These are phyloP conservation scores for Blastomyces gilchristii DNA, from an alignment of 2,329 filamentous ascomycete species.

Conservation along the genomic window DNA sequence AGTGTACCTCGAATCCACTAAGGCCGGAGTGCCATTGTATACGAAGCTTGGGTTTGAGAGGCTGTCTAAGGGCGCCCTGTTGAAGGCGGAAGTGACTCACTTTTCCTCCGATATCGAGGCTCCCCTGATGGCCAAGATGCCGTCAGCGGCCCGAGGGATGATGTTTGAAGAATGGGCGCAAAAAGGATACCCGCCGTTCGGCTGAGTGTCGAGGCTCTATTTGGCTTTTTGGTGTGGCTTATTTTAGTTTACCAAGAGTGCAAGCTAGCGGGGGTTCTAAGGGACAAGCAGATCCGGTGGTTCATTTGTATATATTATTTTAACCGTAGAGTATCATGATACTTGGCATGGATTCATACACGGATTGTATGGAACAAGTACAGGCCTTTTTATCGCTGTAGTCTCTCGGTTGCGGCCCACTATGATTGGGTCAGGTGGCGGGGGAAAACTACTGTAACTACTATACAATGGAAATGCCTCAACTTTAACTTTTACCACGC, in stretches of 20 bases:
- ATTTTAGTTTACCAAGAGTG: too few relatives aligned
- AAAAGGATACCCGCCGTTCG: slow-evolving; percentile 7
- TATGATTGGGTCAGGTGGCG: neutral
- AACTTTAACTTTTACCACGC: neutral
- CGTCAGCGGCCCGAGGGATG: slow-evolving; percentile 24
- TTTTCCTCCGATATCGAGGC: slow-evolving; percentile 30
- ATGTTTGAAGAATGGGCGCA: slow-evolving; percentile 29
- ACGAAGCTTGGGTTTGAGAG: slow-evolving; percentile 32
- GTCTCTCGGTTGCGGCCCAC: neutral
- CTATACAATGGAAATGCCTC: too few relatives aligned
- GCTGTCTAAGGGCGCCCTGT: slow-evolving; percentile 33
- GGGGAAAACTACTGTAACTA: neutral
- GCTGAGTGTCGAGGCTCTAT: too few relatives aligned
- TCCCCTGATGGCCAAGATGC: slow-evolving; percentile 38
- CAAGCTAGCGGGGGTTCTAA: neutral
- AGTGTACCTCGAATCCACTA: slow-evolving; percentile 32
- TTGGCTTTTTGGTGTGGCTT: too few relatives aligned
- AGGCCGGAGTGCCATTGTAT: slow-evolving; percentile 30
- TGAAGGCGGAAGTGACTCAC: slow-evolving; percentile 29
- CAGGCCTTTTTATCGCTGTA: neutral
- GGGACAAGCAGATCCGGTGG: neutral
- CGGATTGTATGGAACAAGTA: neutral
- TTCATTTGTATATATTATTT: neutral
- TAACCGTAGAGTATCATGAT: neutral
- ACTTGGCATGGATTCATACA: neutral